phyloP scores from a whole-genome alignment of 345 rosid genomes.

The Carallia pectinifolia region DNA sequence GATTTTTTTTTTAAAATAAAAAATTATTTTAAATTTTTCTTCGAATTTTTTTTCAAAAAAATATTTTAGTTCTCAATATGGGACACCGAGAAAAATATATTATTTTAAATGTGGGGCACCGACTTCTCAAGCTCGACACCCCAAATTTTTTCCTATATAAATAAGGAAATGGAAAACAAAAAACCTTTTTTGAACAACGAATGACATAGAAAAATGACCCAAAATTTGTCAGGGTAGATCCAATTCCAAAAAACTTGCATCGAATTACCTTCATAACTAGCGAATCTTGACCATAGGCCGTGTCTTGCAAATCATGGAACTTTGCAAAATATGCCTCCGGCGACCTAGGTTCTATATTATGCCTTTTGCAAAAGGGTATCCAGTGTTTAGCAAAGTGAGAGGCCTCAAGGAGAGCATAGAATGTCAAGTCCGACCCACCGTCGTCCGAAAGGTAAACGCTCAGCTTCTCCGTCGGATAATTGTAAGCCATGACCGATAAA shows the following conservation, averaged over 20 bases:
- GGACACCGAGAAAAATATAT: no score
- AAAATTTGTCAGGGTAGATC: not conserved
- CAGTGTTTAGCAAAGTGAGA: slow-evolving; percentile 79
- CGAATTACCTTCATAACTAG: slow-evolving; percentile 18
- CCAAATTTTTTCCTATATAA: no score
- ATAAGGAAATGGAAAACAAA: no score
- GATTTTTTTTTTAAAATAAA: no score
- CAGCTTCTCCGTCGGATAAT: slow-evolving; percentile 43
- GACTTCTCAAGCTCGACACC: no score
- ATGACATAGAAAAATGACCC: not conserved
- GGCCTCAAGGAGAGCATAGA: slow-evolving; percentile 53
- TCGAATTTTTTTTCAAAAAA: no score
- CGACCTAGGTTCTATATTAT: slow-evolving; percentile 67
- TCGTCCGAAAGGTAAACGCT: slow-evolving; percentile 55
- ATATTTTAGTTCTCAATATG: no score
- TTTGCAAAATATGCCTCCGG: slow-evolving; percentile 69
- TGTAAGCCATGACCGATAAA: slow-evolving; percentile 46
- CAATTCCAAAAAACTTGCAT: not conserved
- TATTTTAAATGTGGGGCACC: no score
- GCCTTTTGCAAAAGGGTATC: slow-evolving; percentile 87
- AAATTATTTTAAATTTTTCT: no score
- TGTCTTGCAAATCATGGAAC: not conserved
- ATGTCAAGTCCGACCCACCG: slow-evolving; percentile 42
- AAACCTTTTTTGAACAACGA: not conserved
- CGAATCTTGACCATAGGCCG: slow-evolving; percentile 15